Evolutionary conservation across 176 grass and related monocot genomes (phyloP).

Genomic region (Zizania latifolia): DNA sequence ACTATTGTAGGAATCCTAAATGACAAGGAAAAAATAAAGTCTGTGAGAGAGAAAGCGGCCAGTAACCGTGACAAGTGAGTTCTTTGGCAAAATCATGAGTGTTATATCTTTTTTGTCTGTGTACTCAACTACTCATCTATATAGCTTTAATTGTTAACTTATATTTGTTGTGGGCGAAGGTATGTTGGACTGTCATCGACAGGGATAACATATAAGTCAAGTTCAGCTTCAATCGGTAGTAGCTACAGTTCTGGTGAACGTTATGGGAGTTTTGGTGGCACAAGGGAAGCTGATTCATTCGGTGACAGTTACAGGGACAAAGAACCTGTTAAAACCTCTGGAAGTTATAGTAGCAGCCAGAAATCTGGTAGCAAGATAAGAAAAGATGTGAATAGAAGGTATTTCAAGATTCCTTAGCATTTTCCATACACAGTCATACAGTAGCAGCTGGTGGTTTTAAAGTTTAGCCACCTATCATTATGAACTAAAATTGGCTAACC

Average conservation of each 20-base stretch:
- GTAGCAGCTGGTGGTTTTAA: neutral
- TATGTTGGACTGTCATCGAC: slow-evolving; percentile 89
- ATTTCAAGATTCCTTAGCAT: slow-evolving; percentile 7
- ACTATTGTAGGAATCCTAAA: slow-evolving; percentile 76
- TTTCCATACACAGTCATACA: neutral
- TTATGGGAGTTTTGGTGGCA: slow-evolving; percentile 75
- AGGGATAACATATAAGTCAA: slow-evolving; percentile 85
- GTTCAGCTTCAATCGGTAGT: slow-evolving; percentile 53
- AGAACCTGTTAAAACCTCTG: slow-evolving; percentile 50
- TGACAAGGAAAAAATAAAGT: slow-evolving; percentile 92
- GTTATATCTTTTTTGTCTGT: neutral
- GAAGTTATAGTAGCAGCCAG: slow-evolving; percentile 26
- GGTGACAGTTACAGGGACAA: slow-evolving; percentile 52
- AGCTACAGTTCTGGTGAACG: slow-evolving; percentile 55
- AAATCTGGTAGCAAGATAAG: slow-evolving; percentile 53
- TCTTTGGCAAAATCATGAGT: too few species aligned
- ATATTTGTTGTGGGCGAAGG: slow-evolving; percentile 56
- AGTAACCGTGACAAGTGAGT: slow-evolving; percentile 89
- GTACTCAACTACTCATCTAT: neutral
- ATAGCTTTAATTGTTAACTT: neutral
- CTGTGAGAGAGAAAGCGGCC: slow-evolving; percentile 80
- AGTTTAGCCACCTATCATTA: neutral
- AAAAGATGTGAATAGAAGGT: slow-evolving; percentile 54
- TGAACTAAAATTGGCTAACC: neutral
- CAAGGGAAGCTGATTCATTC: slow-evolving; percentile 66